A percentile compares a stretch with the other conserved stretches of the same genome.
These are phyloP conservation scores for Iris pallida DNA, from an alignment of 116 monocot species.

Conservation along the genomic window DNA sequence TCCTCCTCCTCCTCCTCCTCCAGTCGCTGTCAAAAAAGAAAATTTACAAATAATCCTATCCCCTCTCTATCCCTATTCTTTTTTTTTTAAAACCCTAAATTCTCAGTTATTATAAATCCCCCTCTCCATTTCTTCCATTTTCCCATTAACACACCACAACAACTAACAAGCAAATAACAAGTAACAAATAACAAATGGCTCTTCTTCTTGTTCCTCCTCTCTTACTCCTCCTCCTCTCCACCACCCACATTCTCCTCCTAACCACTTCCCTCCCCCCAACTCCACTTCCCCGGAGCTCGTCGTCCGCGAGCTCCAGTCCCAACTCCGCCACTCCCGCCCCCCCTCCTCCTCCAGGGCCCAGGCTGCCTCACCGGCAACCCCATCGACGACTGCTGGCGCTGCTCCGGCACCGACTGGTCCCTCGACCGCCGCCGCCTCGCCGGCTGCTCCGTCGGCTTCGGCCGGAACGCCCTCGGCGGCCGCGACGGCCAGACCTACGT, in stretches of 20 bases:
- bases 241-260: slow-evolving; percentile 20
- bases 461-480: slow-evolving; percentile 63
- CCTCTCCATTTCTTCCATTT: too few species aligned
- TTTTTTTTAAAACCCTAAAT: too few species aligned
- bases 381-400: slow-evolving; percentile 90
- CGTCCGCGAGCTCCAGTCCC: slow-evolving; percentile 35
- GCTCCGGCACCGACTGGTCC: slow-evolving; percentile 59
- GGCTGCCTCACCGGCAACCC: slow-evolving; percentile 79
- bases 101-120: too few species aligned
- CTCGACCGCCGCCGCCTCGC: slow-evolving; percentile 61
- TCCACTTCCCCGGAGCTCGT: slow-evolving; percentile 37
- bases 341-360: slow-evolving; percentile 6
- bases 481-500: slow-evolving; percentile 63
- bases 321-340: slow-evolving; percentile 28
- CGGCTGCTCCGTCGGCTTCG: slow-evolving; percentile 84
- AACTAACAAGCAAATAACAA: too few species aligned
- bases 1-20: too few species aligned
- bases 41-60: too few species aligned
- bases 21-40: too few species aligned
- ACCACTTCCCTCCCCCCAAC: slow-evolving; percentile 9
- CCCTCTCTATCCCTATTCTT: too few species aligned
- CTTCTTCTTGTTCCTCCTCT: slow-evolving; percentile 14
- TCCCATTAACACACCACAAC: too few species aligned
- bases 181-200: too few species aligned
- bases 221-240: slow-evolving; percentile 11